Conservation (phyloP, 2,329 filamentous ascomycete genomes). For the Purpureocillium lavendulum region DNA sequence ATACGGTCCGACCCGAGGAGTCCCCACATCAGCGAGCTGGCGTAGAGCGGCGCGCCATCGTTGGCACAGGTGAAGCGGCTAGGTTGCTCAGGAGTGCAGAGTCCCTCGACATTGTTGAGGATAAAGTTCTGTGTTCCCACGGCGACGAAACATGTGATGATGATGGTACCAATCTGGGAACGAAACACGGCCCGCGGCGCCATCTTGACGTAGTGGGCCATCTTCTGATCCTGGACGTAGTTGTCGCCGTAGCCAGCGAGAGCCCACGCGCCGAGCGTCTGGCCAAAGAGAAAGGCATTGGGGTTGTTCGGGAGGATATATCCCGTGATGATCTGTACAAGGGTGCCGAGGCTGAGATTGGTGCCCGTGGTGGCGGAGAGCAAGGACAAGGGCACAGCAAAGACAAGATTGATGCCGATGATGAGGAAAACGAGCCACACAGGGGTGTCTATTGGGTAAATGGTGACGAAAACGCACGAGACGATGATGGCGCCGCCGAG, state of each 20-base stretch:
- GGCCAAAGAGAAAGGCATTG: conserved; percentile 16
- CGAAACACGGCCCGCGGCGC: conserved; percentile 37
- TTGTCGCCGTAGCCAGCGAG: conserved; percentile 28
- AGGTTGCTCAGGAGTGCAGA: conserved; percentile 19
- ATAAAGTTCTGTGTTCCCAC: conserved; percentile 35
- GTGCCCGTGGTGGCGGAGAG: conserved; percentile 36
- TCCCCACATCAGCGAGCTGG: conserved; percentile 31
- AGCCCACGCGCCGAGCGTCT: conserved; percentile 13
- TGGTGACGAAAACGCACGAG: conserved; percentile 18
- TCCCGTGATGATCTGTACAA: conserved; percentile 31
- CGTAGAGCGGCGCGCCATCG: conserved; percentile 37
- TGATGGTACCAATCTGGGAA: conserved; percentile 35
- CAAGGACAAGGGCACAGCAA: conserved; percentile 33
- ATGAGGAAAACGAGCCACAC: conserved; percentile 34
- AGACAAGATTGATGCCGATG: conserved; percentile 28
- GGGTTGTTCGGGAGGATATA: conserved; percentile 14
- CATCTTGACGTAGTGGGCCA: conserved; percentile 43
- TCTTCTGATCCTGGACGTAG: conserved; percentile 39
- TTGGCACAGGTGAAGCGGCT: conserved; percentile 40
- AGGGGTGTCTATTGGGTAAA: conserved; percentile 19
- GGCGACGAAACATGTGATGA: conserved; percentile 37
- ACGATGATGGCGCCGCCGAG: conserved; percentile 20
- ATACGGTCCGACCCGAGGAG: conserved; percentile 39
- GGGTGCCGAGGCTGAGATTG: conserved; percentile 29
- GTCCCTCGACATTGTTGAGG: conserved; percentile 22